Conservation (phyloP, 1,284 basidiomycete species). For the Cryptococcus sp. region DNA sequence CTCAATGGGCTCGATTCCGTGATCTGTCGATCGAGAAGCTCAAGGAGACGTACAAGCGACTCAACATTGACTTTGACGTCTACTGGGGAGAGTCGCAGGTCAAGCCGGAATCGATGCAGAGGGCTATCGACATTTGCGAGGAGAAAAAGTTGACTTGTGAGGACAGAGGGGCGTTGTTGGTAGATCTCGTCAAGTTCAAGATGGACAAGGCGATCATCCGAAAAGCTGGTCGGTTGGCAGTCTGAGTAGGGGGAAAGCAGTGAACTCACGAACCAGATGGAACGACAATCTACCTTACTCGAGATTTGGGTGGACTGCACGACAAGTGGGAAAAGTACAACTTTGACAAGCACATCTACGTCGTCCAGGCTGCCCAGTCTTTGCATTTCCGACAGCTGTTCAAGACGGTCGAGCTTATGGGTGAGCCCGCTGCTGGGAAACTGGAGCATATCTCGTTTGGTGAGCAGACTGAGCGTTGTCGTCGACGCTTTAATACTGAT, state of each 20-base stretch:
- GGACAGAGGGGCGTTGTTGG: constrained; percentile 66
- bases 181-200: constrained; percentile 82
- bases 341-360: constrained; percentile 98
- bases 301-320: constrained; percentile 90
- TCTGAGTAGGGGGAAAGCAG: neutral
- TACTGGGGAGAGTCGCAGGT: constrained; percentile 94
- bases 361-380: constrained; percentile 90
- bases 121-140: constrained; percentile 53
- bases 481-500: neutral
- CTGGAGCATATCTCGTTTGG: constrained; percentile 92
- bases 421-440: constrained; percentile 73
- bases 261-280: constrained; percentile 59
- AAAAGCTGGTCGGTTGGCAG: constrained; percentile 63
- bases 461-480: constrained; percentile 3
- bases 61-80: constrained; percentile 90
- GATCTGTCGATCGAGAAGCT: constrained; percentile 89
- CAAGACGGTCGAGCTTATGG: constrained; percentile 89
- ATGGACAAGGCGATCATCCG: constrained; percentile 84
- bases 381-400: constrained; percentile 90
- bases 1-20: constrained; percentile 90
- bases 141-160: constrained; percentile 54
- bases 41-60: constrained; percentile 76
- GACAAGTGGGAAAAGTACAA: constrained; percentile 88
- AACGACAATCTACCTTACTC: constrained; percentile 96
- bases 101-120: constrained; percentile 68